Evolutionary conservation across 139 green algal species (phyloP).

Genomic region (Chlorella ohadii): DNA sequence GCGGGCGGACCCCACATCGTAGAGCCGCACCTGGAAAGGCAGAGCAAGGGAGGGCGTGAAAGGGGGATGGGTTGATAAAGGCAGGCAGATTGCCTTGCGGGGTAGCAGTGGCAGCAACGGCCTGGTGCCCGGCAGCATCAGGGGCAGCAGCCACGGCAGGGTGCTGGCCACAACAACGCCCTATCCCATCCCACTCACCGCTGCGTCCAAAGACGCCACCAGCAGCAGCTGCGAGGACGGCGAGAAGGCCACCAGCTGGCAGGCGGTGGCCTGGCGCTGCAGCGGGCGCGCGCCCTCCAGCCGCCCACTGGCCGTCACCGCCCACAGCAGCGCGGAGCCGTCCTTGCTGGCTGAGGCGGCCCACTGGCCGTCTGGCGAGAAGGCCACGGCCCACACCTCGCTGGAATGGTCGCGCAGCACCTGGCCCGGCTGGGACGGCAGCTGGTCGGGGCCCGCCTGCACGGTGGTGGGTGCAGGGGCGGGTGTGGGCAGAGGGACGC

Average conservation of each 20-base stretch:
- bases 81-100: too few species aligned
- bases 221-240: constrained; percentile 59
- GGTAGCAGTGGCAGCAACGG: too few species aligned
- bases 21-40: constrained; percentile 56
- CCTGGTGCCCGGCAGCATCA: too few species aligned
- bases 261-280: constrained; percentile 34
- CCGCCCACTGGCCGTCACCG: background rate
- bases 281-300: constrained; percentile 4
- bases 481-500: background rate
- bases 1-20: constrained; percentile 39
- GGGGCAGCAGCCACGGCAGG: too few species aligned
- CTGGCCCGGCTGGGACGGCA: constrained; percentile 67
- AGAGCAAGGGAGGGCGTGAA: too few species aligned
- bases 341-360: constrained; percentile 87
- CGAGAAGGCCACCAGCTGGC: constrained; percentile 65
- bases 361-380: constrained; percentile 40
- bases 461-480: constrained; percentile 53
- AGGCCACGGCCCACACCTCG: constrained; percentile 60
- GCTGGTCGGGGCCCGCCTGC: constrained; percentile 73
- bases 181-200: background rate
- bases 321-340: constrained; percentile 70
- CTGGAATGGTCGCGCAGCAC: constrained; percentile 47
- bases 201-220: constrained; percentile 40
- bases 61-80: too few species aligned
- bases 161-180: too few species aligned